Evolutionary conservation across 2,329 filamentous ascomycete species (phyloP), one percentile per base, ranked within the genome.

Genomic region (Colletotrichum horii): DNA sequence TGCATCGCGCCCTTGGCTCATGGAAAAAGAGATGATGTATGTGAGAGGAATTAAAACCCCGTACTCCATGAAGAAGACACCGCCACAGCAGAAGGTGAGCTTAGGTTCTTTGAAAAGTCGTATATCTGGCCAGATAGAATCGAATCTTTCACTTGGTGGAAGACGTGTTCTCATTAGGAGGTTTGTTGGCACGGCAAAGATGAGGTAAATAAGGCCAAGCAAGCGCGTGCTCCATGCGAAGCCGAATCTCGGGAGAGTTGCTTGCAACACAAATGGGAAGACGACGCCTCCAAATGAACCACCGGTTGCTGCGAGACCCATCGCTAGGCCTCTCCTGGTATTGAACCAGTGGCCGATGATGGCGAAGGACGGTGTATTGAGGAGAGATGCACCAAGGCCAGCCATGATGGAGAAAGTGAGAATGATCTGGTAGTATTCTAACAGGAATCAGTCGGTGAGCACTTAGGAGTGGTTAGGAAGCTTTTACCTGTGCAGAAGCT

Each of bases 281-380:
- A 92, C 83, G 76, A 96, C 89, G 62, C 93, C 94, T 43, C 93
- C 94, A 8, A 94, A 82, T 19, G 92, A 93, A 65, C 93, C 93
- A 8, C 95, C 96, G 0, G 94, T 94, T 3, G 93, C 92, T 8
- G 95, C 95, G 64, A 98, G 87, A 14, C 96, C 96, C 1, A 94
- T 97, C 3, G 96, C 95, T 70, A 95, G 89, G 8, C 94, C 96
- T n/a, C 96, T 92, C 66, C 92, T 92, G 6, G 86, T 85, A 26
- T 91, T 89, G 88, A 98, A 98, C 87, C 92, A 98, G 82, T 98
- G 96, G 1, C 94, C 94, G 11, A 98, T 89, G 4, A 94, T 91
- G 2, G 94, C 92, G 77, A 98, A 90, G 48, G 94, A 93, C 0
- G 96, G 95, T 0, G 95, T 98, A 84, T 97, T 97, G 75, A 98